phyloP scores from a whole-genome alignment of 2,329 filamentous ascomycete genomes.

The Samsoniella hepiali region DNA sequence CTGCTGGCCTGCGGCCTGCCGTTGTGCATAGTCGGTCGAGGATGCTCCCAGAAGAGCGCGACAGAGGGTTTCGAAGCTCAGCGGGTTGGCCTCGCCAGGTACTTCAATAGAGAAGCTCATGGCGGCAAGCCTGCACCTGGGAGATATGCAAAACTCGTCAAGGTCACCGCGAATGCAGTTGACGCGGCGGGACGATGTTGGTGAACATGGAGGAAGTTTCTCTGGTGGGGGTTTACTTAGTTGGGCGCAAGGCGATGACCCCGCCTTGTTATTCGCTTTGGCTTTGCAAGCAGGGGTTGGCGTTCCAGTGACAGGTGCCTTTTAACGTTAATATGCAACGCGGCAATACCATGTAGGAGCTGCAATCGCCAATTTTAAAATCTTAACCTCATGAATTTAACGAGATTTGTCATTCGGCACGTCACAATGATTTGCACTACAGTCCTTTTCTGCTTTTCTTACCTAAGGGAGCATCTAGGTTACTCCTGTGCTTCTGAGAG shows the following conservation, averaged over 20 bases:
- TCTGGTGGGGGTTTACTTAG: slow-evolving; percentile 15
- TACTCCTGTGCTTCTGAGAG: not conserved
- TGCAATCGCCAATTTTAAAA: no score
- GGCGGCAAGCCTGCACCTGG: slow-evolving; percentile 21
- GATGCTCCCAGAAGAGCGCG: slow-evolving; percentile 62
- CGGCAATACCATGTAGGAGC: no score
- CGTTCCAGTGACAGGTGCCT: no score
- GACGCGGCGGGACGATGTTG: slow-evolving; percentile 2
- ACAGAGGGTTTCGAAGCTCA: slow-evolving; percentile 61
- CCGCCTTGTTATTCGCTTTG: not conserved
- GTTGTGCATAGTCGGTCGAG: slow-evolving; percentile 58
- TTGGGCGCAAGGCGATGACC: not conserved
- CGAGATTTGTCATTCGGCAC: no score
- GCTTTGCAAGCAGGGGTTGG: not conserved
- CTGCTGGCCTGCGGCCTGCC: slow-evolving; percentile 67
- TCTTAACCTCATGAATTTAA: no score
- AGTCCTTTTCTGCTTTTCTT: not conserved
- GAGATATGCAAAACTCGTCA: slow-evolving; percentile 2
- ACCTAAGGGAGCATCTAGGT: no score
- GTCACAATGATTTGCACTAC: no score
- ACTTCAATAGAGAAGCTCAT: slow-evolving; percentile 77
- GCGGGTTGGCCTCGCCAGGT: slow-evolving; percentile 73
- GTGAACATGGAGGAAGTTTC: slow-evolving; percentile 16
- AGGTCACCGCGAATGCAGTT: not conserved
- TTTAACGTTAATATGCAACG: no score